Conservation (phyloP, 768 basidiomycete genomes). For the Lyophyllum decastes region DNA sequence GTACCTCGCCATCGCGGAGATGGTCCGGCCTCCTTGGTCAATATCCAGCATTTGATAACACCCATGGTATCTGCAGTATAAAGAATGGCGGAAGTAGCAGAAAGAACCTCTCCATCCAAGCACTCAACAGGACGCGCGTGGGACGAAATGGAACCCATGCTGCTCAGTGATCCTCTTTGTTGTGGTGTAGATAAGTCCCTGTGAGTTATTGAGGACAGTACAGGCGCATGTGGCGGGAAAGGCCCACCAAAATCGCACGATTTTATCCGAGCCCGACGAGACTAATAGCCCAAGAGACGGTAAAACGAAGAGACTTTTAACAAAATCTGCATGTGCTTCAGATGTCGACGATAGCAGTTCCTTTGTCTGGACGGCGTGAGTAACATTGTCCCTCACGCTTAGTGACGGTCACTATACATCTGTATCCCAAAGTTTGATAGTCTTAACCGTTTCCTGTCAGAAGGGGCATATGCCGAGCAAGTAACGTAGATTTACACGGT, state of each 20-base stretch:
- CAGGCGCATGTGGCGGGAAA: background rate
- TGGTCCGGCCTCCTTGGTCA: slow-evolving; percentile 44
- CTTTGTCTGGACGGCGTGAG: slow-evolving; percentile 54
- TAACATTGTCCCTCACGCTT: no score
- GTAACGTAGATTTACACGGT: slow-evolving; percentile 50
- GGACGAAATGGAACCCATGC: slow-evolving; percentile 70
- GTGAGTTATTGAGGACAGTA: background rate
- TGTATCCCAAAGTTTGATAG: slow-evolving; percentile 85
- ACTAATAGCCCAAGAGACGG: slow-evolving; percentile 67
- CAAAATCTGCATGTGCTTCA: slow-evolving; percentile 84
- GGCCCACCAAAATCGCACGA: slow-evolving; percentile 83
- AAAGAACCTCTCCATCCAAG: slow-evolving; percentile 54
- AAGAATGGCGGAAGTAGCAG: slow-evolving; percentile 51
- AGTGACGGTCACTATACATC: slow-evolving; percentile 50
- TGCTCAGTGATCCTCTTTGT: slow-evolving; percentile 42
- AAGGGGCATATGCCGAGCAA: background rate
- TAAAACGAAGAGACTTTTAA: slow-evolving; percentile 81
- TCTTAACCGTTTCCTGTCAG: slow-evolving; percentile 43
- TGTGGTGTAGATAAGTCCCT: slow-evolving; percentile 66
- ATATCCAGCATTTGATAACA: slow-evolving; percentile 77
- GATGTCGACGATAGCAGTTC: slow-evolving; percentile 64
- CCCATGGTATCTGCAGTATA: slow-evolving; percentile 95
- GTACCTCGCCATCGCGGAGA: slow-evolving; percentile 51
- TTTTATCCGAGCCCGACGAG: slow-evolving; percentile 90
- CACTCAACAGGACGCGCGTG: slow-evolving; percentile 90